These are phyloP conservation scores for Themeda triandra DNA, from an alignment of 176 grass and related monocot genomes.

Conservation along the genomic window DNA sequence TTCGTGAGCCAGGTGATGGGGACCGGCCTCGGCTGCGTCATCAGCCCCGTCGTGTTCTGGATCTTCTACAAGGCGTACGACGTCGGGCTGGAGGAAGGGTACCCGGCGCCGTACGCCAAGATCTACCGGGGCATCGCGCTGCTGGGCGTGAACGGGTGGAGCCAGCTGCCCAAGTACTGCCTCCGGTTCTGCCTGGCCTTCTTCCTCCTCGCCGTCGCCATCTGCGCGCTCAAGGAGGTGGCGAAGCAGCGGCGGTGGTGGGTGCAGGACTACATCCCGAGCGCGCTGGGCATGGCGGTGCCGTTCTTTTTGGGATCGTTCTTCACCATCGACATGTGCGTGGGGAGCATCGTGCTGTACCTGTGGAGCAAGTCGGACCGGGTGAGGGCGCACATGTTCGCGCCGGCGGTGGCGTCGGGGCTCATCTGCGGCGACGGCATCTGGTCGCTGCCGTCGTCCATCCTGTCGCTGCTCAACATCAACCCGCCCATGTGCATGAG, in stretches of 20 bases:
- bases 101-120: conserved; percentile 60
- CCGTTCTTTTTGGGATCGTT: conserved; percentile 58
- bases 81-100: background rate
- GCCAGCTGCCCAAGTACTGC: conserved; percentile 50
- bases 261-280: conserved; percentile 54
- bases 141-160: conserved; percentile 42
- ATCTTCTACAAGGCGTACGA: conserved; percentile 62
- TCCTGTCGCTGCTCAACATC: conserved; percentile 26
- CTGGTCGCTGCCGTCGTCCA: conserved; percentile 43
- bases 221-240: conserved; percentile 56
- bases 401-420: conserved; percentile 42
- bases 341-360: conserved; percentile 42
- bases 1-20: conserved; percentile 60
- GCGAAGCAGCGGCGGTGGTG: conserved; percentile 24
- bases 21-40: conserved; percentile 47
- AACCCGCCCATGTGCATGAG: conserved; percentile 49
- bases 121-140: conserved; percentile 60
- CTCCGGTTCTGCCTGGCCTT: conserved; percentile 55
- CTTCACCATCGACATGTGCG: conserved; percentile 79
- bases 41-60: conserved; percentile 61
- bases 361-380: conserved; percentile 25
- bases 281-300: conserved; percentile 61
- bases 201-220: conserved; percentile 53
- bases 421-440: conserved; percentile 57
- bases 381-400: conserved; percentile 32